These are phyloP conservation scores for Mangifera indica DNA, from an alignment of 345 rosid genomes.

Conservation along the genomic window DNA sequence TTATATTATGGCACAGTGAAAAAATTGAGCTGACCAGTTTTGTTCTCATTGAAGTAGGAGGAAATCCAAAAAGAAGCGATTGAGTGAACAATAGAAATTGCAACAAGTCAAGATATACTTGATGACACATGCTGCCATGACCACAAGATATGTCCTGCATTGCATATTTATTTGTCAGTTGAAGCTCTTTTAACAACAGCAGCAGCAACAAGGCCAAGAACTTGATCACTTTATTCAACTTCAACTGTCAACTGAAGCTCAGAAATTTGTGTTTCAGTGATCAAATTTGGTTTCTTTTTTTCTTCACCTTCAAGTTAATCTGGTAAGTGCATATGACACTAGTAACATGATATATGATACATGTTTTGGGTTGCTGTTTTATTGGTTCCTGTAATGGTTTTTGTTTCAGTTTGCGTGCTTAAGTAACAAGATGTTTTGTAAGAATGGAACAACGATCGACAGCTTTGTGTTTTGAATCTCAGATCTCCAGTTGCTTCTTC, in stretches of 20 bases:
- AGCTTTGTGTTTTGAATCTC: too few relatives aligned
- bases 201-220: neutral
- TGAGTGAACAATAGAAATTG: neutral
- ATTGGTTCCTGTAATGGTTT: conserved; percentile 14
- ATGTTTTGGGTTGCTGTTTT: neutral
- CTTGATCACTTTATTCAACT: too few relatives aligned
- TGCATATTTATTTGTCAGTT: too few relatives aligned
- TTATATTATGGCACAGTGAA: neutral
- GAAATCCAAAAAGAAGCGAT: too few relatives aligned
- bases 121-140: conserved; percentile 2
- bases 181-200: neutral
- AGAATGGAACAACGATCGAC: neutral
- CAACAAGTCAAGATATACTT: neutral
- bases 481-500: neutral
- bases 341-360: neutral
- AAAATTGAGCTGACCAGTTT: neutral
- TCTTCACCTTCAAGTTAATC: neutral
- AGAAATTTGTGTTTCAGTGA: neutral
- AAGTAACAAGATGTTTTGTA: neutral
- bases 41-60: neutral
- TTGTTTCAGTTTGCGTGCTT: neutral
- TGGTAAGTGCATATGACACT: neutral
- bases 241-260: too few relatives aligned
- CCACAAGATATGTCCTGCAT: neutral
- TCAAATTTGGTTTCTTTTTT: neutral